Evolutionary conservation across 768 basidiomycete genomes (phyloP), one percentile per base, ranked within the genome.

Genomic region (Rubroboletus pulcherrimus): DNA sequence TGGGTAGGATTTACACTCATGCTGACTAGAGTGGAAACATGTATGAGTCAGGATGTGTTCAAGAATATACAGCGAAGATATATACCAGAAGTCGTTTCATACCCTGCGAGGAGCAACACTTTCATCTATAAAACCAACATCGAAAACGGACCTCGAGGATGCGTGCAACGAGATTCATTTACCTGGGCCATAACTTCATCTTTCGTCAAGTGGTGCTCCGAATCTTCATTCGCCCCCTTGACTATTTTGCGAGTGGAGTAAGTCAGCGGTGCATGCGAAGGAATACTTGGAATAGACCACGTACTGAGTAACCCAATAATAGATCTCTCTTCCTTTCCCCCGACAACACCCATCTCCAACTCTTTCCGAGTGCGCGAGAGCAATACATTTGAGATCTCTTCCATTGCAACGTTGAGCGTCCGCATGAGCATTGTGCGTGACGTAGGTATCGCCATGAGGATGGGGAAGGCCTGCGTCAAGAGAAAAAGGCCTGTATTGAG

Each of bases 371-470:
- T 74, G 43, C 69, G 66, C 15, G 69, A 64, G 8, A 81, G 58
- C 5, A 81, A 53, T 12, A 67, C 69, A 37, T 73, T 66, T 0
- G 77, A 77, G 29, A 81, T 78, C 1, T 66, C 66, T 1, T 64
- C 62, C 72, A 78, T 73, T 2, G 75, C 70, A 4, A 31, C 8
- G 5, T 65, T 67, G 15, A 81, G 56, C 17, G 69, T 65, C 24
- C 50, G 54, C 8, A 73, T 30, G 10, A 74, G 61, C 33, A 39
- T 61, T 19, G 62, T 66, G 14, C 72, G 66, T 26, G 65, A 42
- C 1, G 75, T 77, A 0, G 79, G 79, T 0, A 79, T 15, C 2
- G 63, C 58, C 1, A 62, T 39, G 3, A 81, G 63, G 3, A 68
- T 30, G 0, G 79, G 80, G 33, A 80, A 61, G 0, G 63, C 58